Evolutionary conservation across 148 eudicot genomes (phyloP), one percentile per base, ranked within the genome.

Genomic region (Hydrangea macrophylla): DNA sequence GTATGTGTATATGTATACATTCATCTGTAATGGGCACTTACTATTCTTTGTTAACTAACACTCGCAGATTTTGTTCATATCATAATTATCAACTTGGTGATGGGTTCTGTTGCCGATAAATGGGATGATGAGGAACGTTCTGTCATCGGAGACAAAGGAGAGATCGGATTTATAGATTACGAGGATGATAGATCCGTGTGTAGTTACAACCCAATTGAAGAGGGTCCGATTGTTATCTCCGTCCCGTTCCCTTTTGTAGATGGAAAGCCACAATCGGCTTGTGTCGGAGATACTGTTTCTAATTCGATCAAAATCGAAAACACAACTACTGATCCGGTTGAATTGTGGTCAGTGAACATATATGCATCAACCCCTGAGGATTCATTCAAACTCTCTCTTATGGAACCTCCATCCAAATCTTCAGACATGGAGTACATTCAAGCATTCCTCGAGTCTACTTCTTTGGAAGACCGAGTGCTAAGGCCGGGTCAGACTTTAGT

Each of bases 361-460:
- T 91, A 88, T 69, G 97, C 86, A 44, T 89, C 99, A 9, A 87
- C 72, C 69, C 99, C 99, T 22, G 87, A 81, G 22, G 84, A 85
- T 23, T 79, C 91, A 5, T 94, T 94, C 73, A 79, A 77, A 1
- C 62, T 94, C 51, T 94, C 99, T 8, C 25, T 94, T 72, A 84
- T 82, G 93, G 82, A 94, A 48, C 99, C 99, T 39, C 92, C 87
- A 35, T 73, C 77, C 23, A 67, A 69, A 9, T 54, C 62, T 39
- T 76, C 82, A 6, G 89, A 88, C 66, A 65, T 20, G 65, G 67
- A 76, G 44, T 79, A 85, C 37, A 53, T 70, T 40, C 64, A 67
- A 55, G 85, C 73, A 10, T 94, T 82, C 75, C 37, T 87, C 9
- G 99, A 88, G 15, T 70, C 74, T 28, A 76, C 75, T 69, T 58